Percentiles rank a stretch among this genome's conserved stretches.
phyloP scores from a whole-genome alignment of 352 stramenopile genomes.

The Peronosclerospora sorghi region DNA sequence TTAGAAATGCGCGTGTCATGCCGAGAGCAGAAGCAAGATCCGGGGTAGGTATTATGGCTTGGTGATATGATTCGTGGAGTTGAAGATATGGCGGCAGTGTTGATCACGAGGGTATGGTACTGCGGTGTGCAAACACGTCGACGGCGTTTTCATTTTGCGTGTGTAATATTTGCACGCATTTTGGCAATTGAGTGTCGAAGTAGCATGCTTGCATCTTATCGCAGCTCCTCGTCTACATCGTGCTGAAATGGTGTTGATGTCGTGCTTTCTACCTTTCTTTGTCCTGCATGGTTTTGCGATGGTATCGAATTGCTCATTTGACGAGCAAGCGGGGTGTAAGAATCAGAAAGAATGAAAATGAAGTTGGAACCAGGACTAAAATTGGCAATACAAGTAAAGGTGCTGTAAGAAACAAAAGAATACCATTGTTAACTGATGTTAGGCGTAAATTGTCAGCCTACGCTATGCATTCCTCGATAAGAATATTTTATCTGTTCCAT shows the following conservation, averaged over 20 bases:
- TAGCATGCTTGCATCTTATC: conserved; percentile 8
- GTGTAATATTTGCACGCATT: conserved; percentile 7
- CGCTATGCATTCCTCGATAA: no score
- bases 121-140: conserved; percentile 5
- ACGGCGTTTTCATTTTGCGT: conserved; percentile 22
- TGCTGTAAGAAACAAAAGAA: no score
- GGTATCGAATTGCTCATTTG: no score
- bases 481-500: no score
- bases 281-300: no score
- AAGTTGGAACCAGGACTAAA: no score
- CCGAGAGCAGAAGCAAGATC: no score
- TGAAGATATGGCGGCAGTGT: conserved; percentile 1
- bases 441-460: no score
- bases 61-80: conserved; percentile 2
- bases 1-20: conserved; percentile 15
- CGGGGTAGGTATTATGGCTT: conserved; percentile 3
- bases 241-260: neutral
- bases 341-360: no score
- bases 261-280: conserved; percentile 11
- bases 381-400: no score
- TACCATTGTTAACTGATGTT: no score
- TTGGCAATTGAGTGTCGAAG: conserved; percentile 18
- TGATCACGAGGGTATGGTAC: neutral
- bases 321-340: no score
- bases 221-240: conserved; percentile 5